Base-by-base conservation (phyloP, 352 stramenopile genomes). In the Phytophthora capsici region DNA sequence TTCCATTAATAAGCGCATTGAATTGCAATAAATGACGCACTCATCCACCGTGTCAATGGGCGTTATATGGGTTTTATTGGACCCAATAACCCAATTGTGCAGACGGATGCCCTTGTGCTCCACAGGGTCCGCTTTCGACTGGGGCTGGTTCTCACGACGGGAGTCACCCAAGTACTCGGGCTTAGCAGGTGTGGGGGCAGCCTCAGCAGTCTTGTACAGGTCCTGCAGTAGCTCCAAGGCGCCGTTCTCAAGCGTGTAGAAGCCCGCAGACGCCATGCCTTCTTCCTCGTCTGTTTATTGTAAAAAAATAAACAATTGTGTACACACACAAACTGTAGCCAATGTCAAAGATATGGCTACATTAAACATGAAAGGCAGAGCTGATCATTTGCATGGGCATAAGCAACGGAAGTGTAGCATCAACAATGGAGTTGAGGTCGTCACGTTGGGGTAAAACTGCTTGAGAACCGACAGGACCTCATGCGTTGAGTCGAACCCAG, bases 11-110 rank as follows among this genome's bases (percentile, higher is more conserved):
- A 2, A 25, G 10, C 28, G 4, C 28, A 34, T 14, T 9, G 7
- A 28, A 38, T 12, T 32, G 17, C 19, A 22, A 10, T 30, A 26
- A 9, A 34, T 32, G 16, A 74, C 79, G 30, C 60, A 91, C 78
- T 83, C 66, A 50, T 92, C 82, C 25, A 94, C 68, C 16, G 73
- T 74, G 48, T 94, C 80, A 25, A 94, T 70, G 16, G 86, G 86
- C 57, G 84, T 92, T 50, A 94, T 94, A 53, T 94, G 86, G 22
- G 80, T 92, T 71, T 94, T 94, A 45, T 91, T 90, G 37, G 77
- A 87, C 48, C 82, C 86, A 32, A 94, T 82, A 54, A 89, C 44
- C 83, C 86, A 94, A 51, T 72, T 66, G 23, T 78, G 61, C 45
- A 91, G 46, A 34, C 77, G 71, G 40, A 94, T 88, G 19, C 83